phyloP scores from a whole-genome alignment of 2,329 filamentous ascomycete species.

The Claviceps humidiphila region DNA sequence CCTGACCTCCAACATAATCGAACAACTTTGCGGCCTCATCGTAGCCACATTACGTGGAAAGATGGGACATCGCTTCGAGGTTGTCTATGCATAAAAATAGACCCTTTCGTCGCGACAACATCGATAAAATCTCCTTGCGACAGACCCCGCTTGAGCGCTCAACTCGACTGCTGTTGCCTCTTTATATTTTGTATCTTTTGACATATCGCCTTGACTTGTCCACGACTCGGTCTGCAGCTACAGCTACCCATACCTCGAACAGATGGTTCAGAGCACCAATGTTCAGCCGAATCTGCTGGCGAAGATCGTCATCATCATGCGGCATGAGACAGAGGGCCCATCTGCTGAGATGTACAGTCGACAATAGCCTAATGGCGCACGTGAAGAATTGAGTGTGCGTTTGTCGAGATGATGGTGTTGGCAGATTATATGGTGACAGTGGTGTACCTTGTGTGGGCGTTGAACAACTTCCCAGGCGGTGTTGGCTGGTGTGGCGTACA shows the following conservation, averaged over 20 bases:
- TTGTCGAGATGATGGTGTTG: slow-evolving; percentile 60
- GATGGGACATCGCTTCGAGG: slow-evolving; percentile 10
- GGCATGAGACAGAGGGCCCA: slow-evolving; percentile 54
- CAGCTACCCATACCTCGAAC: slow-evolving; percentile 59
- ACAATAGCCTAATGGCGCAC: slow-evolving; percentile 64
- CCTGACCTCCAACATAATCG: too few relatives aligned
- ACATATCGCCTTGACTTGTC: slow-evolving; percentile 67
- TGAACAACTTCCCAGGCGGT: slow-evolving; percentile 38
- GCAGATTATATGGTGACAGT: slow-evolving; percentile 66
- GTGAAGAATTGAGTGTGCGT: slow-evolving; percentile 72
- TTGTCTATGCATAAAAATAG: slow-evolving; percentile 43
- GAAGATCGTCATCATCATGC: slow-evolving; percentile 51
- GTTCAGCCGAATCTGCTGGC: slow-evolving; percentile 65
- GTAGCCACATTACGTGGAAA: slow-evolving; percentile 8
- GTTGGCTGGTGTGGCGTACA: slow-evolving; percentile 49
- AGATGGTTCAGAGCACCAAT: slow-evolving; percentile 62
- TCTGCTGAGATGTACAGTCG: slow-evolving; percentile 69
- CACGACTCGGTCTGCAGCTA: slow-evolving; percentile 56
- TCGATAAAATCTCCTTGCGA: slow-evolving; percentile 41
- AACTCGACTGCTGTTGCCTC: slow-evolving; percentile 40
- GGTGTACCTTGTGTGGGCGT: slow-evolving; percentile 67
- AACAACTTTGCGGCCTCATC: background rate
- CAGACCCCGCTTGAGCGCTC: slow-evolving; percentile 41
- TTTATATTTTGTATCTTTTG: slow-evolving; percentile 55
- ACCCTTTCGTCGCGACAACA: slow-evolving; percentile 43